Conservation (phyloP, 2,329 filamentous ascomycete species). For the Colletotrichum falcatum region DNA sequence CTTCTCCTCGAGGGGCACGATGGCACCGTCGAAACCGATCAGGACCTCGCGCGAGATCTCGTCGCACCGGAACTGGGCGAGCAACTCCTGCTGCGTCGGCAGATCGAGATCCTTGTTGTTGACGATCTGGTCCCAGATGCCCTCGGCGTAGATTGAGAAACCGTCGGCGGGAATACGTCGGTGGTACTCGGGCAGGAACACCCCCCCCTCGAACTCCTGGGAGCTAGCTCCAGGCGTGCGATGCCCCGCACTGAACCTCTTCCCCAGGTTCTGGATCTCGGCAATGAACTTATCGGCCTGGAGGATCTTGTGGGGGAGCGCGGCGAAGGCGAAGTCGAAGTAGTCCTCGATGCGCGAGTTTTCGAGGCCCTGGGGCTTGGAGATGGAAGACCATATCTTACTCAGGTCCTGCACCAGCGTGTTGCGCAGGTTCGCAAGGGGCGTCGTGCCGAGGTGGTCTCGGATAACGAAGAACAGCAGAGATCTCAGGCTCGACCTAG, state of each 20-base stretch:
- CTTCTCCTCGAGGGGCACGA: constrained; percentile 86
- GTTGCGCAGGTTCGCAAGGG: constrained; percentile 87
- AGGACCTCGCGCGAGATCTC: constrained; percentile 94
- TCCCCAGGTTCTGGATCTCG: constrained; percentile 83
- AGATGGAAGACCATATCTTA: constrained; percentile 92
- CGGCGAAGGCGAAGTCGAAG: constrained; percentile 98
- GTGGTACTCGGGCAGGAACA: constrained; percentile 96
- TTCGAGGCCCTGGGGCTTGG: constrained; percentile 91
- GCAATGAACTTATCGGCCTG: constrained; percentile 90
- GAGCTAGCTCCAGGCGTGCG: constrained; percentile 73
- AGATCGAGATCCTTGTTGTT: constrained; percentile 98
- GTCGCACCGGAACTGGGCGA: constrained; percentile 97
- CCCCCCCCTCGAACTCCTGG: constrained; percentile 79
- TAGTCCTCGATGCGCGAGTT: constrained; percentile 93
- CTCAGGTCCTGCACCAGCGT: constrained; percentile 91
- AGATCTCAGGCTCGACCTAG: constrained; percentile 85
- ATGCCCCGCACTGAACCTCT: constrained; percentile 85
- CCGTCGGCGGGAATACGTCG: constrained; percentile 95
- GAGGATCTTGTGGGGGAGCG: constrained; percentile 95
- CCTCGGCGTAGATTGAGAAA: constrained; percentile 93
- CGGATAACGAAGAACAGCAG: constrained; percentile 99
- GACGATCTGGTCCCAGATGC: constrained; percentile 98
- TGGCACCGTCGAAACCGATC: constrained; percentile 82
- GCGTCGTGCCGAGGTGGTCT: constrained; percentile 93
- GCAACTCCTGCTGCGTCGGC: constrained; percentile 94